Evolutionary conservation across 805 yeast genomes (phyloP).

Genomic region (Kregervanrija fluxuum): DNA sequence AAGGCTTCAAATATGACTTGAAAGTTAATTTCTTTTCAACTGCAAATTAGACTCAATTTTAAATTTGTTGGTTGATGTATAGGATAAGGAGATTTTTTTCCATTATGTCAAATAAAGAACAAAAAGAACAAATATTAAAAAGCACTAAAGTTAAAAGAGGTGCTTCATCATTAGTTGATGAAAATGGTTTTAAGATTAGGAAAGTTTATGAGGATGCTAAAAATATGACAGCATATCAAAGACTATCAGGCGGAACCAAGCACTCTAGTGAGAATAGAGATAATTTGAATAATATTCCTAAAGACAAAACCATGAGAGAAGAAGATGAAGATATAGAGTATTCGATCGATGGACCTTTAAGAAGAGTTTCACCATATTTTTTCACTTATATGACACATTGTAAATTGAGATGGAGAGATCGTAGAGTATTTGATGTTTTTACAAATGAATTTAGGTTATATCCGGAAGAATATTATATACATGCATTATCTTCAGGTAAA

Average conservation of each 20-base stretch:
- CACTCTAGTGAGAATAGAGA: slow-evolving; percentile 1
- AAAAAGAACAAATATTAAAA: background rate
- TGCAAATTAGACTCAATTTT: too few relatives aligned
- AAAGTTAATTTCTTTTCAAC: too few relatives aligned
- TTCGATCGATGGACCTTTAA: slow-evolving; percentile 47
- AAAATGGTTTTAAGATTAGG: slow-evolving; percentile 40
- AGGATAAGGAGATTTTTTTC: too few relatives aligned
- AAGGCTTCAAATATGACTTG: too few relatives aligned
- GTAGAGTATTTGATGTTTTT: slow-evolving; percentile 76
- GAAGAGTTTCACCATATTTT: slow-evolving; percentile 78
- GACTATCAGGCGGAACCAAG: slow-evolving; percentile 29
- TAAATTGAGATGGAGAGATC: slow-evolving; percentile 84
- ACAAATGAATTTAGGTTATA: slow-evolving; percentile 78
- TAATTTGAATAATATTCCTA: slow-evolving; percentile 11
- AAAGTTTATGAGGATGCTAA: slow-evolving; percentile 38
- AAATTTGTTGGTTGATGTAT: too few relatives aligned
- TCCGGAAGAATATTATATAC: slow-evolving; percentile 55
- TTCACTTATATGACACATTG: slow-evolving; percentile 89
- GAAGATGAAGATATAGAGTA: slow-evolving; percentile 57
- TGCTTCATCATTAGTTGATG: slow-evolving; percentile 28
- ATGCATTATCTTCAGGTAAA: slow-evolving; percentile 50
- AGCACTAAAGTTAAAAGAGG: too few relatives aligned
- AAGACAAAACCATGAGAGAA: slow-evolving; percentile 33
- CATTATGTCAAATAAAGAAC: background rate
- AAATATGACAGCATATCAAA: slow-evolving; percentile 34